phyloP scores from a whole-genome alignment of 1,284 basidiomycete genomes.

The Trichosporon coremiiforme region DNA sequence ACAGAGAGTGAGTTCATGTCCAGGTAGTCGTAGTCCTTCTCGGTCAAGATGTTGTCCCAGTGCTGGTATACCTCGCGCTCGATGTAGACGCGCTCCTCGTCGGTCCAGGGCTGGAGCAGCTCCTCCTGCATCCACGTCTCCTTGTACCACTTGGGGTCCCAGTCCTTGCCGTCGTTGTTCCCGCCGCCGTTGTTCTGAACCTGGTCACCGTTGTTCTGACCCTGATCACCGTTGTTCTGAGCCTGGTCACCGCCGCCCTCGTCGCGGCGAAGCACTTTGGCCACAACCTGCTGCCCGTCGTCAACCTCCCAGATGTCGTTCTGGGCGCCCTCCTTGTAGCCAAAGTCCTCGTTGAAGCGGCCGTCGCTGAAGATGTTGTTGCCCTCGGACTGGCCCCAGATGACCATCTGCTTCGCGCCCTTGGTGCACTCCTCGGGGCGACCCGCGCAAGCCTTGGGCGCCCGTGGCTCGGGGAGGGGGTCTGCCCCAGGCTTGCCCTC shows the following conservation, averaged over 20 bases:
- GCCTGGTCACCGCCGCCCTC: background rate
- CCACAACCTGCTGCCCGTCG: background rate
- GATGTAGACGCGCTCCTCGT: constrained; percentile 54
- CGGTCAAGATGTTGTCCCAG: constrained; percentile 28
- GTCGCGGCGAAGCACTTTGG: background rate
- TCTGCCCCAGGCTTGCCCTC: constrained; percentile 26
- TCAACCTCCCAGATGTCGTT: constrained; percentile 31
- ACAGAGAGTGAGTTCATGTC: background rate
- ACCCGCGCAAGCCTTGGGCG: constrained; percentile 35
- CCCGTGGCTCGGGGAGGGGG: constrained; percentile 42
- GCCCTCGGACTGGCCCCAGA: constrained; percentile 27
- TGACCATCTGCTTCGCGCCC: constrained; percentile 36
- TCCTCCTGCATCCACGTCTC: background rate
- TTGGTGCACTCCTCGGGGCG: constrained; percentile 36
- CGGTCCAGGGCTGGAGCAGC: background rate
- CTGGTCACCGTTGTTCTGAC: too few relatives aligned
- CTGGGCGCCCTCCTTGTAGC: constrained; percentile 41
- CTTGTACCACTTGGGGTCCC: background rate
- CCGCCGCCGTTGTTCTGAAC: too few relatives aligned
- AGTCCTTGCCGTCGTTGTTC: background rate
- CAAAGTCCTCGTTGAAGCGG: constrained; percentile 34
- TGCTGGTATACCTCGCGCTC: constrained; percentile 58
- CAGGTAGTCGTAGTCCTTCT: background rate
- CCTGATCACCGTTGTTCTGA: too few relatives aligned
- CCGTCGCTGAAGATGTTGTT: constrained; percentile 52